phyloP scores from a whole-genome alignment of 345 rosid genomes.

The Crucihimalaya himalaica region DNA sequence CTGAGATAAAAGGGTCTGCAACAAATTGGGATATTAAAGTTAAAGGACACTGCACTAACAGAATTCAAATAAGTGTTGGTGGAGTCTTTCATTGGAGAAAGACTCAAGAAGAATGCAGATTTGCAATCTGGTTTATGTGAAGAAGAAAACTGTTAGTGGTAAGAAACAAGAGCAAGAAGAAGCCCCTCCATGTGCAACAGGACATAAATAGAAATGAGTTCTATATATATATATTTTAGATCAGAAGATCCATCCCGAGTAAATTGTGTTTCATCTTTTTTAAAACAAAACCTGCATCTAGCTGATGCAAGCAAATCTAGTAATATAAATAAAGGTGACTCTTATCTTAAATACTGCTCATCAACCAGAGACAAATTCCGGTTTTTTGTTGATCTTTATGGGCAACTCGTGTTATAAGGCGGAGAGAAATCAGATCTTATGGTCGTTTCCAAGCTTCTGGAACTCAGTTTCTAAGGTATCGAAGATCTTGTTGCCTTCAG shows the following conservation, averaged over 20 bases:
- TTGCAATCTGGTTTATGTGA: constrained; percentile 48
- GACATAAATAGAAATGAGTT: constrained; percentile 24
- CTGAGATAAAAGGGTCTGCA: background rate
- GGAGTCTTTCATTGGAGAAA: no score
- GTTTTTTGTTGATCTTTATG: constrained; percentile 26
- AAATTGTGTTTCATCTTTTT: constrained; percentile 7
- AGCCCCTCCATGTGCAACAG: background rate
- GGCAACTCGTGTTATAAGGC: constrained; percentile 40
- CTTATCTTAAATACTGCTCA: constrained; percentile 32
- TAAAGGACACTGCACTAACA: background rate
- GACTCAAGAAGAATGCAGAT: constrained; percentile 55
- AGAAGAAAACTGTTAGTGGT: background rate
- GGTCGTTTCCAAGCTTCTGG: constrained; percentile 58
- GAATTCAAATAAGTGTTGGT: no score
- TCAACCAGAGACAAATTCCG: constrained; percentile 28
- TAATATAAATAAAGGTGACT: constrained; percentile 29
- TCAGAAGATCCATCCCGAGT: constrained; percentile 16
- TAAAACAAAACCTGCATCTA: constrained; percentile 44
- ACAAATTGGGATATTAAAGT: background rate
- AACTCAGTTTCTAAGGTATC: constrained; percentile 72
- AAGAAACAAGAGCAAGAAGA: background rate
- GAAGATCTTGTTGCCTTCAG: constrained; percentile 55
- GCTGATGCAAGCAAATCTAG: constrained; percentile 47
- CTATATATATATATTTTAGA: constrained; percentile 25
- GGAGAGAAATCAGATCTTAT: constrained; percentile 42